Conservation (phyloP, 148 eudicot species). For the Rhododendron mucronatum region DNA sequence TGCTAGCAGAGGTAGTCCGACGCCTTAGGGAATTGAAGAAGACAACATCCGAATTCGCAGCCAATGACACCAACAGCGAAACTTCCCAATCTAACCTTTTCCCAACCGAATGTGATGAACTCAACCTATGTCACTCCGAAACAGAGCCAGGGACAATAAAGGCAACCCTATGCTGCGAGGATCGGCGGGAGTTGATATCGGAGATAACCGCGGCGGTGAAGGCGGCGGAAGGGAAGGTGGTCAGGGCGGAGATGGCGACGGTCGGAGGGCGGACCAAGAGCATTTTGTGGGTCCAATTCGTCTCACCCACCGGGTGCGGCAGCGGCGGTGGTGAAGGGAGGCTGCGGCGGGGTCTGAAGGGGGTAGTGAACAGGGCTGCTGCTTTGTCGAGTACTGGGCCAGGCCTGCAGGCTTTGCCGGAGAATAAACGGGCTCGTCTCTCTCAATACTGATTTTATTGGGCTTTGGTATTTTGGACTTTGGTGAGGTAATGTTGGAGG, state of each 20-base stretch:
- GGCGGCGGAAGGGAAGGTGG: slow-evolving; percentile 48
- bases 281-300: slow-evolving; percentile 48
- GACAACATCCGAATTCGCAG: slow-evolving; percentile 34
- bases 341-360: slow-evolving; percentile 53
- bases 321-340: slow-evolving; percentile 19
- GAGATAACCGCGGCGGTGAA: slow-evolving; percentile 61
- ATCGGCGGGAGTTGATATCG: slow-evolving; percentile 56
- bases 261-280: slow-evolving; percentile 72
- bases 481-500: background rate
- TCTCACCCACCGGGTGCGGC: background rate
- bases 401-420: slow-evolving; percentile 22
- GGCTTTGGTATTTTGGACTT: background rate
- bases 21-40: slow-evolving; percentile 66
- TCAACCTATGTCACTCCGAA: slow-evolving; percentile 34
- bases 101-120: slow-evolving; percentile 70
- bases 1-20: slow-evolving; percentile 80
- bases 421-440: slow-evolving; percentile 22
- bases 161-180: slow-evolving; percentile 76
- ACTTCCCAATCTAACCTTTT: slow-evolving; percentile 11
- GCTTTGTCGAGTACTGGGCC: slow-evolving; percentile 14
- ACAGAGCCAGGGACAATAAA: slow-evolving; percentile 21
- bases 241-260: slow-evolving; percentile 75
- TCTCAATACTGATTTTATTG: slow-evolving; percentile 1
- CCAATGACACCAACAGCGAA: slow-evolving; percentile 1
- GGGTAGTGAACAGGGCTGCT: slow-evolving; percentile 51